Evolutionary conservation across 768 basidiomycete species (phyloP), one percentile per base, ranked within the genome.

Genomic region (Lactifluus hygrophoroides): DNA sequence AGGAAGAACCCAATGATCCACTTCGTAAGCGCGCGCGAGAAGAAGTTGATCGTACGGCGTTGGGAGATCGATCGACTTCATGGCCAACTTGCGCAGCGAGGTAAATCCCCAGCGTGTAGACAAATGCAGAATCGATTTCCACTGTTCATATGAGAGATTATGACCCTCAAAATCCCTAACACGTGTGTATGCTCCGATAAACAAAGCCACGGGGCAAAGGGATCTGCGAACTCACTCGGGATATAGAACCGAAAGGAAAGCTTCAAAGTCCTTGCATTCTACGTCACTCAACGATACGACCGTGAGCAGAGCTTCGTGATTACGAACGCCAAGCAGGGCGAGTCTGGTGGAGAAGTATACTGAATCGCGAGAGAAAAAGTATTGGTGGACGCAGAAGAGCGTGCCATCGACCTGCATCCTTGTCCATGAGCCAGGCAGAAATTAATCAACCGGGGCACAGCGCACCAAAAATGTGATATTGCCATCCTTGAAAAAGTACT

Each of bases 41-140:
- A 55, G 38, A 23, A 64, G 53, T 34, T 40, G 54, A 21, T 62
- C 60, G 45, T 35, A 50, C 21, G 60, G 27, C 3, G 57, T 58
- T 34, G 60, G 57, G n/a, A 57, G 58, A 19, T 21, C 35, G 4
- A 61, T 51, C 19, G 50, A 58, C 46, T 16, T 61, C 49, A 61
- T 25, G 32, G 60, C 56, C 25, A 61, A 57, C 10, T 45, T 59
- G 64, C 58, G 72, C 64, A 65, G 70, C 51, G 54, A 61, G 43
- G 64, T 67, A 57, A 62, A 70, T 54, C 54, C 69, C 73, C 35
- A 76, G 44, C 27, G 69, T 58, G 67, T 60, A 13, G 69, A 64
- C 45, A 68, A 21, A 45, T 65, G 57, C 19, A 71, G 62, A 23
- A 71, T 64, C 14, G 70, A 67, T 17, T 64, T 64, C 67, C 71